These are phyloP conservation scores for Penicillium brevicompactum DNA, from an alignment of 2,329 filamentous ascomycete genomes.

Conservation along the genomic window DNA sequence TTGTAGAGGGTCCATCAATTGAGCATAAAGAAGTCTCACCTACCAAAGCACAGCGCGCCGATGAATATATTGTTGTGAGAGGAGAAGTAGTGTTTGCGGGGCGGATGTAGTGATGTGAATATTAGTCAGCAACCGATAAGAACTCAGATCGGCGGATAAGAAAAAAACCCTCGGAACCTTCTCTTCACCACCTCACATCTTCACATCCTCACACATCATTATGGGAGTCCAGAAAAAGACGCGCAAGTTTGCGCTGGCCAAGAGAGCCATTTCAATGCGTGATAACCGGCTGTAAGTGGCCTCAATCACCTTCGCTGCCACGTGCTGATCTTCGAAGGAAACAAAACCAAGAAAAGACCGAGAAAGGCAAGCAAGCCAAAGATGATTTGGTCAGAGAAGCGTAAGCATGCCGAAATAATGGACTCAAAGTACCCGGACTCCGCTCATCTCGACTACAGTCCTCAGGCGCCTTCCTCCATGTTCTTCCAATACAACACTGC, in stretches of 20 bases:
- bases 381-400: conserved; percentile 29
- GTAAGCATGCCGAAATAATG: conserved; percentile 3
- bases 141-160: neutral
- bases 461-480: conserved; percentile 78
- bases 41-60: too few relatives aligned
- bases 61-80: too few relatives aligned
- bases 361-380: conserved; percentile 18
- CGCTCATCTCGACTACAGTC: conserved; percentile 43
- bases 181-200: neutral
- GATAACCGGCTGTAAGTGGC: conserved; percentile 68
- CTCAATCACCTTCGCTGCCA: neutral
- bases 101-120: too few relatives aligned
- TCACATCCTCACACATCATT: conserved; percentile 9
- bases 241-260: conserved; percentile 84
- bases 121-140: too few relatives aligned
- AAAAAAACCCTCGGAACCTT: neutral
- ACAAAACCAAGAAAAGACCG: conserved; percentile 20
- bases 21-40: too few relatives aligned
- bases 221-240: conserved; percentile 93
- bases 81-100: too few relatives aligned
- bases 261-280: conserved; percentile 78
- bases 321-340: conserved; percentile 16
- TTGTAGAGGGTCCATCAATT: too few relatives aligned
- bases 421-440: neutral
- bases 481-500: conserved; percentile 90